Conservation (phyloP, 2,329 filamentous ascomycete species). For the Trichoderma oligosporum region DNA sequence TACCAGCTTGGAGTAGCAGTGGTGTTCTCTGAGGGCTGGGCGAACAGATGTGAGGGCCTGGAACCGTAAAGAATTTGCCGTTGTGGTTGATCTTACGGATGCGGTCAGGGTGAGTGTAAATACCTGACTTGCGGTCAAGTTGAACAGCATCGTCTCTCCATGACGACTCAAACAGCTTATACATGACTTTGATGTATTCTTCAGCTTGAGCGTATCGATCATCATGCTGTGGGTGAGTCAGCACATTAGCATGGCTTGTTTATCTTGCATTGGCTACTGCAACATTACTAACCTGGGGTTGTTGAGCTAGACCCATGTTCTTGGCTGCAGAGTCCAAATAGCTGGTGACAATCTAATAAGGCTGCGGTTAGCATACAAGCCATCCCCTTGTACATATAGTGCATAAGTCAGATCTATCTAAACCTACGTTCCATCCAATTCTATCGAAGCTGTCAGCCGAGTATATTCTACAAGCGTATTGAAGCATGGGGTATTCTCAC, state of each 20-base stretch:
- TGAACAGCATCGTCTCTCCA: constrained; percentile 65
- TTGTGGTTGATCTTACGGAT: constrained; percentile 64
- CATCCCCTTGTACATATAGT: neutral
- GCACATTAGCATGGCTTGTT: neutral
- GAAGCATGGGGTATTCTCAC: constrained; percentile 24
- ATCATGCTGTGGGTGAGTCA: constrained; percentile 48
- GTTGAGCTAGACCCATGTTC: constrained; percentile 58
- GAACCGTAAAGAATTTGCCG: constrained; percentile 60
- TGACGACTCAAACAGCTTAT: constrained; percentile 65
- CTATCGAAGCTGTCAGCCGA: constrained; percentile 28
- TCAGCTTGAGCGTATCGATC: constrained; percentile 61
- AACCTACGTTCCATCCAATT: constrained; percentile 52
- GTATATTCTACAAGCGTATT: neutral
- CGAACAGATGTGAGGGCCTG: constrained; percentile 62
- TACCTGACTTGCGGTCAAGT: constrained; percentile 52
- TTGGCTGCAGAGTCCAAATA: constrained; percentile 67
- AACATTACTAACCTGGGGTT: constrained; percentile 34
- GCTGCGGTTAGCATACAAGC: constrained; percentile 27
- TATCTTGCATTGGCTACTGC: neutral
- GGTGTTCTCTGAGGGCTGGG: constrained; percentile 66
- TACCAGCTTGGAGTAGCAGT: constrained; percentile 66
- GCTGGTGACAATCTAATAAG: constrained; percentile 61
- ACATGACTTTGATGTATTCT: constrained; percentile 61
- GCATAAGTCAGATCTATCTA: neutral
- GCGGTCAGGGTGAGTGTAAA: constrained; percentile 51